Base-by-base conservation (phyloP, 352 stramenopile species). In the Phytophthora cactorum region DNA sequence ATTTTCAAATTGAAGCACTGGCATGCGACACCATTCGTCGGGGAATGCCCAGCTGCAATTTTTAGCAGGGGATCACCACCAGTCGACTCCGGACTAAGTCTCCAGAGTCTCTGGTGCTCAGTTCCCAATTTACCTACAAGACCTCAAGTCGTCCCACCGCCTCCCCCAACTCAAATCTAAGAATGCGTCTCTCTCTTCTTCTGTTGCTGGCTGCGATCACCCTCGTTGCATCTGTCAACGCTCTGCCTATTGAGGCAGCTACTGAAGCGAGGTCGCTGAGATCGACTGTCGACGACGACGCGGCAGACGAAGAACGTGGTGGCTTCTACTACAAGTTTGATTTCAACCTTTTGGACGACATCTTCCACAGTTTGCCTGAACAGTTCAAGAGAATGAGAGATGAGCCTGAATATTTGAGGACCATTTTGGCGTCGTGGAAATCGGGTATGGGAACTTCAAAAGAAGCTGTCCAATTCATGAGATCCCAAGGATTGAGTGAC, bases 301-400 rank as follows among this genome's bases (percentile, higher is more conserved):
- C 12, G 10, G 5, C 39, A 43, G 32, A 63, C 11, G 45, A 63
- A 34, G 45, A 63, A 41, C 56, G 56, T 47, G 53, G 36, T 3
- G 41, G 14, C 15, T 52, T 43, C 15, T 29, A 27, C 22, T 17
- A 45, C 17, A 31, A 31, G 17, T 47, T 63, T 50, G 14, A 56
- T 22, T 63, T 54, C 6, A 52, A 17, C 36, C 4, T 45, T 7
- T 47, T 43, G 28, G 43, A 62, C 4, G 32, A 50, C 8, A 8
- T 56, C 10, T 50, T 51, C 8, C n/a, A 61, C 28, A 5, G 2
- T 22, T n/a, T 63, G 10, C 45, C 46, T 4, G 4, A 53, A 11
- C 17, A 53, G 17, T 62, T 62, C 29, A 10, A 62, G 43, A 11
- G 31, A 52, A 43, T 62, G 54, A 43, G 44, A 6, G 49, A 10